These are phyloP conservation scores for Claviceps monticola DNA, from an alignment of 2,329 filamentous ascomycete species.

Conservation along the genomic window DNA sequence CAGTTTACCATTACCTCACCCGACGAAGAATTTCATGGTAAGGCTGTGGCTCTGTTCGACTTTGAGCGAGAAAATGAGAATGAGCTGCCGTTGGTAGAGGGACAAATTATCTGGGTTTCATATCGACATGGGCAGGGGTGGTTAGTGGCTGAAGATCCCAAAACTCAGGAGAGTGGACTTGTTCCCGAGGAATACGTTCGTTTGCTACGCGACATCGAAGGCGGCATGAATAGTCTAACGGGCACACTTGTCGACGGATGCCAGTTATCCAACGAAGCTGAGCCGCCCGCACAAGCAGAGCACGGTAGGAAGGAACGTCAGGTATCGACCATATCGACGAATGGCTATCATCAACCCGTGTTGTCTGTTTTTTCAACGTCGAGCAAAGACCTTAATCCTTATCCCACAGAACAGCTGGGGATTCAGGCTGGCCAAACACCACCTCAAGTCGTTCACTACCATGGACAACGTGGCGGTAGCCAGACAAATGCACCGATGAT, in stretches of 20 bases:
- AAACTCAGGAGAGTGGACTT: constrained; percentile 83
- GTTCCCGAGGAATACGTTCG: constrained; percentile 96
- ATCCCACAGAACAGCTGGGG: constrained; percentile 50
- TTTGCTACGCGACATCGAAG: constrained; percentile 82
- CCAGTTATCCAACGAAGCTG: constrained; percentile 39
- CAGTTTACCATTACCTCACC: constrained; percentile 90
- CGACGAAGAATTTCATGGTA: constrained; percentile 95
- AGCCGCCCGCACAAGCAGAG: constrained; percentile 49
- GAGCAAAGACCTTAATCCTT: constrained; percentile 54
- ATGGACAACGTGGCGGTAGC: constrained; percentile 52
- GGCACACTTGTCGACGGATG: constrained; percentile 42
- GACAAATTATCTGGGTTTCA: constrained; percentile 91
- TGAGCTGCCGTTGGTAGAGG: constrained; percentile 81
- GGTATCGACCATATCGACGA: constrained; percentile 30
- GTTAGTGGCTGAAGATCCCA: constrained; percentile 92
- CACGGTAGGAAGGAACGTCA: constrained; percentile 33
- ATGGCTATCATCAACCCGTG: constrained; percentile 55
- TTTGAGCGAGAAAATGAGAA: constrained; percentile 95
- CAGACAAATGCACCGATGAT: constrained; percentile 51
- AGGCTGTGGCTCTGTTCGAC: constrained; percentile 88
- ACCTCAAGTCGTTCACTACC: constrained; percentile 53
- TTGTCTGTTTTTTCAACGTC: constrained; percentile 58
- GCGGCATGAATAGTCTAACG: constrained; percentile 63
- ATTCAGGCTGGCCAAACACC: constrained; percentile 48
- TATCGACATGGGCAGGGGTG: constrained; percentile 95